Conservation (phyloP, 805 yeast genomes). For the Yarrowia sp. region DNA sequence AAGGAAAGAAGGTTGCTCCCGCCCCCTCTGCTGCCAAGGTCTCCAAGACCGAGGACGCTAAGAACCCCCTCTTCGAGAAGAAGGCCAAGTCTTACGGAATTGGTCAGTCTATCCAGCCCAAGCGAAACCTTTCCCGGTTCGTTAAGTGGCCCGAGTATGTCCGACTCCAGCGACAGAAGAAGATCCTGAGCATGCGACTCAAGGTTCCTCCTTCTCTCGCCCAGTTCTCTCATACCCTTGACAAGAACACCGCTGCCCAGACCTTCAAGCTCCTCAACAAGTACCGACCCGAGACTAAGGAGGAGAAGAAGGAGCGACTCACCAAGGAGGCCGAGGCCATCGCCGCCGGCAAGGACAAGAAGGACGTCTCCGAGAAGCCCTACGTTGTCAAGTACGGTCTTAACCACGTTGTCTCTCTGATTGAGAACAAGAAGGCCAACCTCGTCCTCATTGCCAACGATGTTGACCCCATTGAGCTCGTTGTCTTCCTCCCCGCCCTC, state of each 20-base stretch:
- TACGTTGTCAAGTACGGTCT: conserved; percentile 96
- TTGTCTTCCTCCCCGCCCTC: conserved; percentile 95
- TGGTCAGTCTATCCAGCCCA: conserved; percentile 95
- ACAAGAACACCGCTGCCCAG: conserved; percentile 98
- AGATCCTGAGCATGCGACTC: conserved; percentile 89
- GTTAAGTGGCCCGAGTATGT: conserved; percentile 99
- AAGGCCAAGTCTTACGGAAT: conserved; percentile 93
- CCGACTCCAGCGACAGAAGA: conserved; percentile 98
- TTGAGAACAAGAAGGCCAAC: conserved; percentile 98
- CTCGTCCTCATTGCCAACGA: conserved; percentile 97
- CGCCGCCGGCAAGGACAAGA: conserved; percentile 96
- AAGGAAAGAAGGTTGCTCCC: conserved; percentile 82
- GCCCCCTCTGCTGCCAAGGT: conserved; percentile 87
- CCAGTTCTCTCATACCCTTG: conserved; percentile 93
- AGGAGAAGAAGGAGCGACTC: conserved; percentile 98
- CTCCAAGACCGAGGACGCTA: conserved; percentile 33
- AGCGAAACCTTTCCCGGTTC: conserved; percentile 92
- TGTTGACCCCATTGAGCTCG: conserved; percentile 98
- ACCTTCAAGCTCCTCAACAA: conserved; percentile 96
- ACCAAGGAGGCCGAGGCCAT: conserved; percentile 98
- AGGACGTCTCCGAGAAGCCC: conserved; percentile 96
- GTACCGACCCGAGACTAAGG: conserved; percentile 96
- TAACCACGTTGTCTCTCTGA: conserved; percentile 95
- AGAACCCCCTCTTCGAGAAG: conserved; percentile 86
- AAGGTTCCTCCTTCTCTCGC: conserved; percentile 99